Conservation (phyloP, 768 basidiomycete genomes). For the Tubosaeta sp. region DNA sequence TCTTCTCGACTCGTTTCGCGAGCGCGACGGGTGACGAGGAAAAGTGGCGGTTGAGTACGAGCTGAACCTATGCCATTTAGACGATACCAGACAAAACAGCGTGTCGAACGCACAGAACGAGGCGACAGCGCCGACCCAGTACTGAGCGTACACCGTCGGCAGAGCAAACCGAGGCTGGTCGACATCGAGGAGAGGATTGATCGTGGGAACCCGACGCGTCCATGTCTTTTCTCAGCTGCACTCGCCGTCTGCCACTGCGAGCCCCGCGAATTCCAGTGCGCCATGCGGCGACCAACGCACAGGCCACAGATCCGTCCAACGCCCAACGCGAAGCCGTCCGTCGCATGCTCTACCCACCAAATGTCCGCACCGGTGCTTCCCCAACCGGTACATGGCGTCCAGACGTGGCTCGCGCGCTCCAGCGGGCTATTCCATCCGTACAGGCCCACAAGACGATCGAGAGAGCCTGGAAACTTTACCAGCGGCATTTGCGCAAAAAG, state of each 20-base stretch:
- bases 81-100: neutral
- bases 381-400: conserved; percentile 84
- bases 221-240: conserved; percentile 41
- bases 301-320: conserved; percentile 37
- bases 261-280: conserved; percentile 35
- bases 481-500: conserved; percentile 66
- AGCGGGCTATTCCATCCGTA: conserved; percentile 78
- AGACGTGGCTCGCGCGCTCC: conserved; percentile 70
- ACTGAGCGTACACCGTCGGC: conserved; percentile 21
- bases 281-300: conserved; percentile 35
- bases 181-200: conserved; percentile 13
- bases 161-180: conserved; percentile 30
- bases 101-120: conserved; percentile 1
- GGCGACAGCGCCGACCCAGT: conserved; percentile 34
- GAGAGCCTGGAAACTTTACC: conserved; percentile 83
- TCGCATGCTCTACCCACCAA: conserved; percentile 75
- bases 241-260: conserved; percentile 33
- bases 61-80: neutral
- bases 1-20: conserved; percentile 47
- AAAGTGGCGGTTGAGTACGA: conserved; percentile 34
- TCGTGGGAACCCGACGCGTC: conserved; percentile 22
- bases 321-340: conserved; percentile 71
- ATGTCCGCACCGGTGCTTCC: conserved; percentile 62
- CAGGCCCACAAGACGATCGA: conserved; percentile 93
- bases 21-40: conserved; percentile 45